Percentiles rank a stretch among this genome's conserved stretches.
phyloP scores from a whole-genome alignment of 352 stramenopile species.

The Pythium plurisporium region DNA sequence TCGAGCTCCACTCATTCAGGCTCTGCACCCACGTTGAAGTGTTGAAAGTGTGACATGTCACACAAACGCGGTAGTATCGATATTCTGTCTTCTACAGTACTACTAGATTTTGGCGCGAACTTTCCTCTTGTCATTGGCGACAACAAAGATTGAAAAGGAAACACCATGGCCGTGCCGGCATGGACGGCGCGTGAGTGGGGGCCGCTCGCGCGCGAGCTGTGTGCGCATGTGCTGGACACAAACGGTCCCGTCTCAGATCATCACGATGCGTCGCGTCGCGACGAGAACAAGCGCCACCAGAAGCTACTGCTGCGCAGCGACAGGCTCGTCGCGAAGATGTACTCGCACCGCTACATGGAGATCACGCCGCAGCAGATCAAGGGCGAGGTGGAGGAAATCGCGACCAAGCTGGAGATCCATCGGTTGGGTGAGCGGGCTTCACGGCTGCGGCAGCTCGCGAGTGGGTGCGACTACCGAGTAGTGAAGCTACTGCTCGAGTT shows the following conservation, averaged over 20 bases:
- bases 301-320: slow-evolving; percentile 36
- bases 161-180: slow-evolving; percentile 26
- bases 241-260: background rate
- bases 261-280: background rate
- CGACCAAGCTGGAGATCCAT: slow-evolving; percentile 53
- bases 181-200: slow-evolving; percentile 61
- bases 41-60: slow-evolving; percentile 1
- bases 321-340: slow-evolving; percentile 45
- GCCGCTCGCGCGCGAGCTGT: slow-evolving; percentile 48
- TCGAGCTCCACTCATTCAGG: background rate
- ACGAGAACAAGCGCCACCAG: slow-evolving; percentile 15
- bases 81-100: slow-evolving; percentile 7
- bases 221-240: slow-evolving; percentile 16
- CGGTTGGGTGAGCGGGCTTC: slow-evolving; percentile 38
- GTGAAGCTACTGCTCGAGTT: slow-evolving; percentile 63
- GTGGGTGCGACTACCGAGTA: slow-evolving; percentile 35
- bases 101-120: slow-evolving; percentile 1
- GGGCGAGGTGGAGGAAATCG: slow-evolving; percentile 34
- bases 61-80: background rate
- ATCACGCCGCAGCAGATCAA: slow-evolving; percentile 42
- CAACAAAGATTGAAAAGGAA: background rate
- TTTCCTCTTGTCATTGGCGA: slow-evolving; percentile 2
- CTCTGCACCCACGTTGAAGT: slow-evolving; percentile 4
- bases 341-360: slow-evolving; percentile 47
- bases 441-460: slow-evolving; percentile 31